Evolutionary conservation across 108 stramenopile species (phyloP), one percentile per base, ranked within the genome.

Genomic region (Nitzschia putrida): DNA sequence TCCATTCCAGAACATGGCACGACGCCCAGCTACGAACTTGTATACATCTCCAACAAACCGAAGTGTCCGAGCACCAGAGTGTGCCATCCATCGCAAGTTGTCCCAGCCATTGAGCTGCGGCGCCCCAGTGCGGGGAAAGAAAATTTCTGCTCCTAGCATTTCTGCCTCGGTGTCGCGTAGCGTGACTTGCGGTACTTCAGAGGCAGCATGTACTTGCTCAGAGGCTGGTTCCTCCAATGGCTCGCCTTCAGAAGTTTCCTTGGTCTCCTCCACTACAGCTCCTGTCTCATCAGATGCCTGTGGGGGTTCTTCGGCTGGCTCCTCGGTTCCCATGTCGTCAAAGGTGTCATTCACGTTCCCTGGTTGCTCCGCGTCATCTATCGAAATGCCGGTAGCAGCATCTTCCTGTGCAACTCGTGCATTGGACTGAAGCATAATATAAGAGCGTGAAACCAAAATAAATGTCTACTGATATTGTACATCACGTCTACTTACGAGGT

Each of bases 11-110:
- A 80, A 75, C 34, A 83, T 69, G 18, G 73, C 55, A 7, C 53
- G 54, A 39, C 63, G 65, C 52, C 75, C 68, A 25, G 57, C 40
- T 20, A 64, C 23, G 41, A 61, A 67, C 26, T 54, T 64, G 42
- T 61, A 77, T n/a, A 74, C 69, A 13, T 57, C 20, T 14, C 53
- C 61, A 39, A 45, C 44, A 47, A 56, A 68, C 3, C 25, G 22
- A 9, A 84, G 26, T 57, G 73, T 77, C 53, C 83, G 74, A 7
- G 61, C 39, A 18, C 83, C 83, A 38, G 80, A 63, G 22, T 64
- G 66, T 12, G 81, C 76, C 70, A 86, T 71, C 83, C 85, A 86
- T 24, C 74, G 64, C 50, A 83, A 53, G 68, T 80, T 86, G 53
- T 82, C 80, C 85, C 83, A 85, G 26, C 77, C 80, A 57, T 75